phyloP scores from a whole-genome alignment of 1,284 basidiomycete species.

The Mixia osmundae region DNA sequence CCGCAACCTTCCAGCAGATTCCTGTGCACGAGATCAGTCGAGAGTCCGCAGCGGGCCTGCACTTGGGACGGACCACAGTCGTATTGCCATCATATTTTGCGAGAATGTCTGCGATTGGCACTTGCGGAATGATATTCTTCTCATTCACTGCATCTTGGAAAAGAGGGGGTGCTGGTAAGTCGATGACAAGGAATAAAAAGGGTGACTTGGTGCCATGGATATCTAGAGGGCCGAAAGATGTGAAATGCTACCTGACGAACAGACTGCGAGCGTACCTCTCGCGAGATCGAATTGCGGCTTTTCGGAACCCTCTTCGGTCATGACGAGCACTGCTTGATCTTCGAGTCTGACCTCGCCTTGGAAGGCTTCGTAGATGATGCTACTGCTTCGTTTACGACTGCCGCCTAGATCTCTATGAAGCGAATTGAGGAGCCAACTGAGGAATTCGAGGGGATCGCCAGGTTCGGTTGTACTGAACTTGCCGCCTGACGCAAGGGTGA shows the following conservation, averaged over 20 bases:
- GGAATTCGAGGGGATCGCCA: slow-evolving; percentile 87
- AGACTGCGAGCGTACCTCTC: slow-evolving; percentile 35
- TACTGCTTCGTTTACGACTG: slow-evolving; percentile 59
- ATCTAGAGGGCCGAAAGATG: too few species aligned
- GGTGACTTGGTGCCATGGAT: slow-evolving; percentile 67
- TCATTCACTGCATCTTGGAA: slow-evolving; percentile 74
- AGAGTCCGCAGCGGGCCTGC: slow-evolving; percentile 24
- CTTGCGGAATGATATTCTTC: slow-evolving; percentile 97
- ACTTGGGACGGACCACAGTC: too few species aligned
- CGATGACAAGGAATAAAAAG: slow-evolving; percentile 83
- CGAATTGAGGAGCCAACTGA: slow-evolving; percentile 84
- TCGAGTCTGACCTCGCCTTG: slow-evolving; percentile 83
- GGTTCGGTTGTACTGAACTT: slow-evolving; percentile 81
- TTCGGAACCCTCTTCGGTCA: background rate
- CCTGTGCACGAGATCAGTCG: slow-evolving; percentile 31
- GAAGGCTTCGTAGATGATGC: slow-evolving; percentile 83
- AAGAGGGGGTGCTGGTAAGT: slow-evolving; percentile 82
- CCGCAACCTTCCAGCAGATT: slow-evolving; percentile 60
- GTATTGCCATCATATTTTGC: slow-evolving; percentile 84
- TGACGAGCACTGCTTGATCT: slow-evolving; percentile 59
- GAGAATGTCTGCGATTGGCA: slow-evolving; percentile 70
- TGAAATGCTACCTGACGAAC: background rate
- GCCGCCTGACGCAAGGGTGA: slow-evolving; percentile 58
- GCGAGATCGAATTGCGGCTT: slow-evolving; percentile 34
- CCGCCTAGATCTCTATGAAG: slow-evolving; percentile 82